Conservation (phyloP, 1,284 basidiomycete species). For the Apiotrichum laibachii region DNA sequence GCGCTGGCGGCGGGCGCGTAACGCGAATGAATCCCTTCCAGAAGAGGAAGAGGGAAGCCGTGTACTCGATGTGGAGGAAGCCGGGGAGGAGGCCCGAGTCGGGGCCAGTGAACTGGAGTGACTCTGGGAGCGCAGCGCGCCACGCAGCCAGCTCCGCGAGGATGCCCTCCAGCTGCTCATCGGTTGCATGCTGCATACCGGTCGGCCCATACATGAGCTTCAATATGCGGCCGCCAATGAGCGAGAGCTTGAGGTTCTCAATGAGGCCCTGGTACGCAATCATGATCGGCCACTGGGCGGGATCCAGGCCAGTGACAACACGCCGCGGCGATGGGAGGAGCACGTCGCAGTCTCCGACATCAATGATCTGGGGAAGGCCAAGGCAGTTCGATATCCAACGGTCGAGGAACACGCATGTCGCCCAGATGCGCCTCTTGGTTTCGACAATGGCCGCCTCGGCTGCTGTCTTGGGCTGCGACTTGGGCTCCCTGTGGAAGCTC, state of each 20-base stretch:
- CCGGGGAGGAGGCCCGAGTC: constrained; percentile 60
- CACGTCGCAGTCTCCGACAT: constrained; percentile 88
- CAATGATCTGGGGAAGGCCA: constrained; percentile 71
- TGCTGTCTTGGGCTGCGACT: constrained; percentile 28
- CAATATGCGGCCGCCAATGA: constrained; percentile 78
- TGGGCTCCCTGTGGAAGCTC: constrained; percentile 71
- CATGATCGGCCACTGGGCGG: constrained; percentile 57
- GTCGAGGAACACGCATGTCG: constrained; percentile 83
- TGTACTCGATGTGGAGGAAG: constrained; percentile 76
- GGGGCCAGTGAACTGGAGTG: constrained; percentile 62
- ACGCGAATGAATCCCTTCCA: constrained; percentile 95
- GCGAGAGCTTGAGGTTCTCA: constrained; percentile 80
- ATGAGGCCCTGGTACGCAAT: constrained; percentile 42
- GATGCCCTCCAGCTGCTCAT: constrained; percentile 68
- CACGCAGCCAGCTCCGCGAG: constrained; percentile 66
- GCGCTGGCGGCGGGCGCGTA: constrained; percentile 77
- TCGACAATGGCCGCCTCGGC: constrained; percentile 61
- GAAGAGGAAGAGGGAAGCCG: constrained; percentile 70
- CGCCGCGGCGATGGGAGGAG: constrained; percentile 71
- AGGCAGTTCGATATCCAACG: constrained; percentile 62
- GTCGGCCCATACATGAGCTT: constrained; percentile 84
- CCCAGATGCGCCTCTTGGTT: constrained; percentile 81
- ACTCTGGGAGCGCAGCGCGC: background rate
- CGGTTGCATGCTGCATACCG: constrained; percentile 75
- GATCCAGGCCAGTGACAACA: constrained; percentile 54